phyloP scores from a whole-genome alignment of 2,329 filamentous ascomycete species.

The Diaporthe ampelina region DNA sequence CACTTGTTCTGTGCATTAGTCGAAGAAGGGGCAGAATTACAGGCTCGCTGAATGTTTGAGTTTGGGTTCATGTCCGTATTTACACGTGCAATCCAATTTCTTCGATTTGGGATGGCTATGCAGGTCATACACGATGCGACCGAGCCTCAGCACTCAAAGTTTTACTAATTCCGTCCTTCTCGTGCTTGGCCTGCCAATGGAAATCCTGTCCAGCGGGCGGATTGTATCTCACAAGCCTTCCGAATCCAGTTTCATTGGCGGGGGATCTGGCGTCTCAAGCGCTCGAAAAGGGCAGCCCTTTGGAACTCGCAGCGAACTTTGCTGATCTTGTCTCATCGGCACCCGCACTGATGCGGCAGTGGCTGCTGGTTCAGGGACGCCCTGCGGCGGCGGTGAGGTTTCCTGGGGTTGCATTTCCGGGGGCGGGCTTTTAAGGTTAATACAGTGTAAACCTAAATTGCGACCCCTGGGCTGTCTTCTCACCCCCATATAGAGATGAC shows the following conservation, averaged over 20 bases:
- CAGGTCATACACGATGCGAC: conserved; percentile 22
- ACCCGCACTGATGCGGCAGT: conserved; percentile 27
- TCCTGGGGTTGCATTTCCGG: conserved; percentile 24
- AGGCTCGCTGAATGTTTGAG: background rate
- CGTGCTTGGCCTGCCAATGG: conserved; percentile 1
- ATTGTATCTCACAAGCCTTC: conserved; percentile 11
- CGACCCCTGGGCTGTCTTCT: background rate
- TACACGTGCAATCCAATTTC: conserved; percentile 11
- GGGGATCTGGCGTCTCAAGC: conserved; percentile 27
- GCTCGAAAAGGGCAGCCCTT: conserved; percentile 6
- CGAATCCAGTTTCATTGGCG: conserved; percentile 20
- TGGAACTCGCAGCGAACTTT: conserved; percentile 32
- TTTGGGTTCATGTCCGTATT: background rate
- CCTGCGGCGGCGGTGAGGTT: conserved; percentile 1
- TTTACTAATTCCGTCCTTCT: background rate
- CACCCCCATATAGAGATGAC: background rate
- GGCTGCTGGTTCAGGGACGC: conserved; percentile 8
- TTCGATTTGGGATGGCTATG: conserved; percentile 14
- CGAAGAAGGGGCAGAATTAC: background rate
- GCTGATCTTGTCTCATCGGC: conserved; percentile 30
- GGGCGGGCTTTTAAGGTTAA: conserved; percentile 26
- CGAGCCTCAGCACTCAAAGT: background rate
- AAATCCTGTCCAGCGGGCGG: background rate
- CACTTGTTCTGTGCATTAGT: background rate
- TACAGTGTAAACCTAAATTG: conserved; percentile 4